Conservation (phyloP, 306 rosid species). For the Lotus japonicus region DNA sequence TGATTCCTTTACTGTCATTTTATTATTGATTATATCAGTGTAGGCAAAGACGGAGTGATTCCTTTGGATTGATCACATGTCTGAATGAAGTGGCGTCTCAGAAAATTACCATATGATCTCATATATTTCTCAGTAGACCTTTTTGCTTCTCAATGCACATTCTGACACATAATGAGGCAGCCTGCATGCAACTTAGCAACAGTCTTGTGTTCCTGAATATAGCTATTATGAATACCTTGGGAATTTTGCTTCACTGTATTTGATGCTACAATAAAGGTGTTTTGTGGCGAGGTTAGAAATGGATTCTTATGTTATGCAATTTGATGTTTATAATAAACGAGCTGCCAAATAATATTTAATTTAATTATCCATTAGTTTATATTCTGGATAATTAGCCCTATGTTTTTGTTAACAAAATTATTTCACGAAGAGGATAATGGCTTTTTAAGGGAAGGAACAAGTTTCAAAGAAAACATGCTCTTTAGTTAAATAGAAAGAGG, state of each 20-base stretch:
- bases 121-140: neutral
- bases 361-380: too few relatives aligned
- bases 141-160: neutral
- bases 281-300: neutral
- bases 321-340: neutral
- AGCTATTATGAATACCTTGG: too few relatives aligned
- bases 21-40: neutral
- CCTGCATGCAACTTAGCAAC: neutral
- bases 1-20: neutral
- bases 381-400: too few relatives aligned
- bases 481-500: too few relatives aligned
- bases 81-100: neutral
- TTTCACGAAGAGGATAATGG: too few relatives aligned
- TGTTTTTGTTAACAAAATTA: too few relatives aligned
- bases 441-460: too few relatives aligned
- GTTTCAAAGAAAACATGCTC: too few relatives aligned
- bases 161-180: neutral
- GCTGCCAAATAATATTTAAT: neutral
- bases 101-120: conserved; percentile 1
- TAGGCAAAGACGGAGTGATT: neutral
- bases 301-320: neutral
- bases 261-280: neutral
- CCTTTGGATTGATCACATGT: conserved; percentile 12
- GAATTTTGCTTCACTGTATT: conserved; percentile 6
- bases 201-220: too few relatives aligned